These are phyloP conservation scores for Westerdykella aurantiaca DNA, from an alignment of 2,329 filamentous ascomycete species.

Conservation along the genomic window DNA sequence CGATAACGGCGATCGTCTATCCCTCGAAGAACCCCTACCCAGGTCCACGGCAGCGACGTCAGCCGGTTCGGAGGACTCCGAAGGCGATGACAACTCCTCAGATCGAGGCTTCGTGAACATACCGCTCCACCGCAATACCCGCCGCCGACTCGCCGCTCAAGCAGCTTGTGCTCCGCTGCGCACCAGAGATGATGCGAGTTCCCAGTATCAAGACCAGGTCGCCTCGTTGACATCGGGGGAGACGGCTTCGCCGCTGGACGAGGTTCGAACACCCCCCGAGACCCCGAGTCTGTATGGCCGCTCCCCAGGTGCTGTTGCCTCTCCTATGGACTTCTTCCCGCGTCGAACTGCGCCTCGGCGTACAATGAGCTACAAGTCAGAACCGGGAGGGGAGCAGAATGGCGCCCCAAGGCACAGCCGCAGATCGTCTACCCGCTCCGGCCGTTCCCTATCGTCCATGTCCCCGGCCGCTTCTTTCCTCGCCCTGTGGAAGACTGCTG, in stretches of 20 bases:
- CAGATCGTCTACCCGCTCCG: constrained; percentile 44
- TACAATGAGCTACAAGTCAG: constrained; percentile 21
- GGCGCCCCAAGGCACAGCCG: constrained; percentile 23
- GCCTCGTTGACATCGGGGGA: constrained; percentile 41
- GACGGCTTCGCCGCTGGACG: constrained; percentile 38
- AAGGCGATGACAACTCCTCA: constrained; percentile 25
- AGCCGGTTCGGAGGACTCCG: constrained; percentile 15
- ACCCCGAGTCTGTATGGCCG: constrained; percentile 23
- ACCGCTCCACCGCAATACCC: constrained; percentile 18
- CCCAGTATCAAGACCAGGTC: constrained; percentile 31
- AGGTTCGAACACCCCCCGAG: constrained; percentile 36
- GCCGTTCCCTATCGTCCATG: constrained; percentile 45
- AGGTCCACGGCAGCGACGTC: constrained; percentile 13
- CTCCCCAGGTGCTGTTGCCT: constrained; percentile 11
- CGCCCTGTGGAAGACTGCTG: constrained; percentile 45
- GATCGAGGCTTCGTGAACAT: constrained; percentile 31
- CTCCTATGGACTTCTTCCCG: constrained; percentile 30
- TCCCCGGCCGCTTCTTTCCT: constrained; percentile 56
- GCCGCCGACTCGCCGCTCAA: constrained; percentile 11
- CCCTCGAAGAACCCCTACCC: constrained; percentile 35
- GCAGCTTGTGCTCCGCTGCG: constrained; percentile 33
- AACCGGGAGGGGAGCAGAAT: constrained; percentile 1
- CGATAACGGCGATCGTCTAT: constrained; percentile 36
- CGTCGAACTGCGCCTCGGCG: constrained; percentile 24
- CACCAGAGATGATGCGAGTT: constrained; percentile 27